A percentile compares a stretch with the other conserved stretches of the same genome.
phyloP scores from a whole-genome alignment of 2,329 filamentous ascomycete genomes.

The Hypoxylon sp. region DNA sequence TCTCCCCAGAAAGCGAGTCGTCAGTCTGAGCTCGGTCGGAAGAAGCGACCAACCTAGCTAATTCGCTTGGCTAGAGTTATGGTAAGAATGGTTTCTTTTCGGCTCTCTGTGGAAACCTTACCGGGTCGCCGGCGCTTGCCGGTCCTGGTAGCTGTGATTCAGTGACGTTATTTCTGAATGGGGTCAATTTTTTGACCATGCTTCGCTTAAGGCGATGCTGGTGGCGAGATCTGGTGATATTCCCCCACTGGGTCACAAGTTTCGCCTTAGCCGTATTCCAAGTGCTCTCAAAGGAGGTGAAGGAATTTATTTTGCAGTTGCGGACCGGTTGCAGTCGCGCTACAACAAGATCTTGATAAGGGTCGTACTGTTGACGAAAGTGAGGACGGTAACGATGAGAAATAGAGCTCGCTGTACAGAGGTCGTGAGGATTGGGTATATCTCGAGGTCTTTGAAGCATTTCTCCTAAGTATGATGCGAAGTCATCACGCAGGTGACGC shows the following conservation, averaged over 20 bases:
- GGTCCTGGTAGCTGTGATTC: constrained; percentile 31
- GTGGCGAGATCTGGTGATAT: constrained; percentile 37
- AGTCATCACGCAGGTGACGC: constrained; percentile 47
- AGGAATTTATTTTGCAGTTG: constrained; percentile 32
- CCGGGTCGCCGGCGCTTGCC: constrained; percentile 31
- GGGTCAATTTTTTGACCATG: constrained; percentile 47
- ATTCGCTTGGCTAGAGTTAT: constrained; percentile 32
- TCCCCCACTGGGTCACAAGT: constrained; percentile 46
- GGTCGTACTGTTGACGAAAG: constrained; percentile 21
- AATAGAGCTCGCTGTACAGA: constrained; percentile 16
- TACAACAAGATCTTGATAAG: constrained; percentile 25
- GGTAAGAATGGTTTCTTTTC: constrained; percentile 31
- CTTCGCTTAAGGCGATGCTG: constrained; percentile 46
- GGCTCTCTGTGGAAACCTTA: constrained; percentile 24
- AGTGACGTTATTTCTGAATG: constrained; percentile 32
- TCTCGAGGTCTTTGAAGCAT: constrained; percentile 49
- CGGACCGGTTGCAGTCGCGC: constrained; percentile 27
- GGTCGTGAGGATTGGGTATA: constrained; percentile 37
- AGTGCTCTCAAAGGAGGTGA: constrained; percentile 30
- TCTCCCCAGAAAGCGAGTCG: constrained; percentile 18
- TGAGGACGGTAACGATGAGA: constrained; percentile 10
- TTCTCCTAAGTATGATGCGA: constrained; percentile 43
- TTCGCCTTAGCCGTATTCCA: constrained; percentile 44
- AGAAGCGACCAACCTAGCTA: constrained; percentile 12
- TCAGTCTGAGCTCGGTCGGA: constrained; percentile 10